Base-by-base conservation (phyloP, 495 filamentous ascomycete genomes). In the Chaetomium cochliodes region DNA sequence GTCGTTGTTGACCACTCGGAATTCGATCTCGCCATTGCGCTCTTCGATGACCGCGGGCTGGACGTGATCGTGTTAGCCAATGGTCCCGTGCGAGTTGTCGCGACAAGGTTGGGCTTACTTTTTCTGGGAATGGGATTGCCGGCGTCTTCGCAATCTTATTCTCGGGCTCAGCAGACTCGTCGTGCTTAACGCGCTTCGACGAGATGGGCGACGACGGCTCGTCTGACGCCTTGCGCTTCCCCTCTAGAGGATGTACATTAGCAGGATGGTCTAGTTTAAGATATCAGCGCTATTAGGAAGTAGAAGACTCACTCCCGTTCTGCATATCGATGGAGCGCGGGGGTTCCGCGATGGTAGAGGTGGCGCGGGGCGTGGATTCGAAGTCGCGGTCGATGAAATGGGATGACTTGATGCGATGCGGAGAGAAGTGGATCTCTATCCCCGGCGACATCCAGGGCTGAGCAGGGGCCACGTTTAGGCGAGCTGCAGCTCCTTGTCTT, bases 1-100 rank as follows among this genome's bases (percentile, higher is more conserved):
- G 73, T 98, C 96, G 73, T 98, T 98, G 78, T 98, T 98, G 65
- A 98, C 94, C 0, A 98, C 96, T 28, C 93, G 88, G 70, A 98
- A 98, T 73, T 97, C 93, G 66, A 98, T 98, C 51, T 96, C 92
- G 69, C 94, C 93, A 73, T 90, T 90, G 68, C 91, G 90, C 75
- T 98, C 94, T 76, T 98, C 94, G 63, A 94, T 81, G 0, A 96
- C 93, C 1, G 94, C 96, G 16, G 92, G 90, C 88, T 60, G 26
- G 16, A 49, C 15, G 18, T 49, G 37, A 6, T 2, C 9, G 16
- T 52, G 47, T 52, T 25, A 52, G 49, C 16, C n/a, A 16, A 28
- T 1, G 16, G 12, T 92, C 60, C 16, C 46, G 7, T 2, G 59
- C 23, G 37, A n/a, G 9, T 28, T 25, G 22, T 5, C 25, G 58